These are phyloP conservation scores for Rhynchosporium graminicola DNA, from an alignment of 2,329 filamentous ascomycete genomes.

Conservation along the genomic window DNA sequence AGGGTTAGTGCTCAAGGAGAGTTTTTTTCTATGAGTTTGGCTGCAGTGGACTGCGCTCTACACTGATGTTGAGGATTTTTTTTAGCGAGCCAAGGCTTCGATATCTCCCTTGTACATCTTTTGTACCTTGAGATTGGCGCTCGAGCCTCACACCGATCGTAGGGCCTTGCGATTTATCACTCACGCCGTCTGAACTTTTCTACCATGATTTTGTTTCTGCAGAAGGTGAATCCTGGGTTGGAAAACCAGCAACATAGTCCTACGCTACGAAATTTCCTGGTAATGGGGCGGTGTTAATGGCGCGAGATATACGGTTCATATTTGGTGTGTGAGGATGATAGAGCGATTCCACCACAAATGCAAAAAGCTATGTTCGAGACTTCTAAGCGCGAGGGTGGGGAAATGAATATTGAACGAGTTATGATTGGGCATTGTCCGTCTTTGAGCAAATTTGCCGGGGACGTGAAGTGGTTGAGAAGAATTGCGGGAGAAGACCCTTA, in stretches of 20 bases:
- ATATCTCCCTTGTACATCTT: neutral
- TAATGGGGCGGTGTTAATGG: slow-evolving; percentile 12
- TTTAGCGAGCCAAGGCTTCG: neutral
- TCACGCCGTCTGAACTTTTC: slow-evolving; percentile 7
- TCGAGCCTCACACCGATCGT: neutral
- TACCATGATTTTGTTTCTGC: slow-evolving; percentile 11
- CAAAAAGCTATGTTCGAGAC: slow-evolving; percentile 24
- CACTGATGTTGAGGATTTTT: neutral
- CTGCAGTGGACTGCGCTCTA: neutral
- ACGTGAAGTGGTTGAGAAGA: neutral
- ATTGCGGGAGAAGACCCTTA: slow-evolving; percentile 8
- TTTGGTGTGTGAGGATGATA: slow-evolving; percentile 25
- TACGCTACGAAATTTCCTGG: slow-evolving; percentile 16
- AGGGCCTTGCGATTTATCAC: slow-evolving; percentile 14
- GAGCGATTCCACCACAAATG: slow-evolving; percentile 14
- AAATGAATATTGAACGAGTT: slow-evolving; percentile 15
- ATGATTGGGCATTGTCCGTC: slow-evolving; percentile 21
- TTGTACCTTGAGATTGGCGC: too few species aligned
- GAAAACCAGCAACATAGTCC: slow-evolving; percentile 20
- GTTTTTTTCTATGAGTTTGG: neutral
- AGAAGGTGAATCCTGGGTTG: slow-evolving; percentile 10
- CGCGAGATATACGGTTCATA: slow-evolving; percentile 20
- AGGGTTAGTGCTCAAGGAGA: neutral
- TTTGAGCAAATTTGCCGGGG: slow-evolving; percentile 16
- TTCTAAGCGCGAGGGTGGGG: slow-evolving; percentile 17